These are phyloP conservation scores for Penicillium diatomitis DNA, from an alignment of 495 filamentous ascomycete genomes.

Conservation along the genomic window DNA sequence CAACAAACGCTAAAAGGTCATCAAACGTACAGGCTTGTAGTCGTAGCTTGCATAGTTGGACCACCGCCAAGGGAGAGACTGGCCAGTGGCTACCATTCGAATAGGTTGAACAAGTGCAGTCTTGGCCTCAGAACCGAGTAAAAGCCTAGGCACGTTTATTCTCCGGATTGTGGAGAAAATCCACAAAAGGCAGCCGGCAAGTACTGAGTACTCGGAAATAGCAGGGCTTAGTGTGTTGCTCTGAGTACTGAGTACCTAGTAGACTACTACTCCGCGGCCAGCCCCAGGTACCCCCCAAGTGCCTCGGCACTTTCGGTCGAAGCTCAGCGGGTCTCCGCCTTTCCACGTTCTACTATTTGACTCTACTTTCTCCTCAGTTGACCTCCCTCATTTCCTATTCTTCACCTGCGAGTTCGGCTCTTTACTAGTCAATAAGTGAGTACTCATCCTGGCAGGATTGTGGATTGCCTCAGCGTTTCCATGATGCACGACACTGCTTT, in stretches of 20 bases:
- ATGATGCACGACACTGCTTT: no score
- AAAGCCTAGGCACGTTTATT: conserved; percentile 7
- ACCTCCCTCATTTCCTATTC: not conserved
- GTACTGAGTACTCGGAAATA: conserved; percentile 1
- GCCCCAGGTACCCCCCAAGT: conserved; percentile 1
- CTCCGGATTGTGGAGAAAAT: not conserved
- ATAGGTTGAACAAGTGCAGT: no score
- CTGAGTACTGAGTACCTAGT: conserved; percentile 9
- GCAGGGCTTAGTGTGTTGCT: fast-evolving
- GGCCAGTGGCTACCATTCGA: no score
- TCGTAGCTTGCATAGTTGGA: no score
- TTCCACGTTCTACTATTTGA: not conserved
- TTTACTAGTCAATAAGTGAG: conserved; percentile 11
- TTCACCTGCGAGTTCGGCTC: not conserved
- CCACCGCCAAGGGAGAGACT: no score
- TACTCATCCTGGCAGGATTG: not conserved
- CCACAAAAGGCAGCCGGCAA: not conserved
- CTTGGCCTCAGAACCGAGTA: not conserved
- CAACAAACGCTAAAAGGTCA: no score
- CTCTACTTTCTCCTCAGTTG: not conserved
- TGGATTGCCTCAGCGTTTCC: no score
- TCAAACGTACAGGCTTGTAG: no score
- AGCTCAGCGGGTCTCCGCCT: conserved; percentile 7
- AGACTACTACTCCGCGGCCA: conserved; percentile 5
- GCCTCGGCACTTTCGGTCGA: conserved; percentile 21